Percentiles rank a stretch among this genome's conserved stretches.
Conservation (phyloP, 73 alveolate species). For the Halteria grandinella region DNA sequence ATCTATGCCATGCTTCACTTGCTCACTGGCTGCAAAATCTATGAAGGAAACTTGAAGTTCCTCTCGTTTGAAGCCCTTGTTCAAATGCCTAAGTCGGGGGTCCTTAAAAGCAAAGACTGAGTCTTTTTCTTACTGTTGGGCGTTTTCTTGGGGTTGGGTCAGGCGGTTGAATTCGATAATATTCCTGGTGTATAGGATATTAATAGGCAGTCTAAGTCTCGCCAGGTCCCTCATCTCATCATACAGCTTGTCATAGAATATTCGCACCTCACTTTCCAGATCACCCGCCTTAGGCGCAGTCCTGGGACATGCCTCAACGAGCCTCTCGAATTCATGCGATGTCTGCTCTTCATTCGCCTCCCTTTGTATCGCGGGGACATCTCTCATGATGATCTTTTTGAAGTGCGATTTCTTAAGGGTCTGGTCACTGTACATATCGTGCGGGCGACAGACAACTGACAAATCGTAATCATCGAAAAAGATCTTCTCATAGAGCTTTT, state of each 20-base stretch:
- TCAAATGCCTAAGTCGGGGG: slow-evolving; percentile 38
- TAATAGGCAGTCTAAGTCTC: slow-evolving; percentile 11
- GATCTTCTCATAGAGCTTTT: slow-evolving; percentile 29
- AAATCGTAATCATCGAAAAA: slow-evolving; percentile 21
- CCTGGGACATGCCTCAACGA: too few species aligned
- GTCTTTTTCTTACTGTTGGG: background rate
- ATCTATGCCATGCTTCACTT: background rate
- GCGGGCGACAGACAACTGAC: background rate
- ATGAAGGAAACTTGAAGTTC: background rate
- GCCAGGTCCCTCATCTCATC: too few species aligned
- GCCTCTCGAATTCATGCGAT: too few species aligned
- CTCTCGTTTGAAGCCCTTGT: slow-evolving; percentile 9
- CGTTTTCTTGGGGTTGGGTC: background rate
- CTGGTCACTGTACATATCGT: slow-evolving; percentile 2
- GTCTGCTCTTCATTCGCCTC: too few species aligned
- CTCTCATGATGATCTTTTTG: background rate
- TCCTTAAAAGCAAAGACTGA: slow-evolving; percentile 30
- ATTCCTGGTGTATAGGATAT: slow-evolving; percentile 21
- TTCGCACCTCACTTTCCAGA: too few species aligned
- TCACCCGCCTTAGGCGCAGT: too few species aligned
- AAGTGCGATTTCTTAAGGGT: too few species aligned
- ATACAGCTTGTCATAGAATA: too few species aligned
- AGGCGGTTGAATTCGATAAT: too few species aligned
- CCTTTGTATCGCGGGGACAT: slow-evolving; percentile 7
- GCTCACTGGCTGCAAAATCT: slow-evolving; percentile 15